Evolutionary conservation across 2,329 filamentous ascomycete species (phyloP).

Genomic region (Thelonectria rubi): DNA sequence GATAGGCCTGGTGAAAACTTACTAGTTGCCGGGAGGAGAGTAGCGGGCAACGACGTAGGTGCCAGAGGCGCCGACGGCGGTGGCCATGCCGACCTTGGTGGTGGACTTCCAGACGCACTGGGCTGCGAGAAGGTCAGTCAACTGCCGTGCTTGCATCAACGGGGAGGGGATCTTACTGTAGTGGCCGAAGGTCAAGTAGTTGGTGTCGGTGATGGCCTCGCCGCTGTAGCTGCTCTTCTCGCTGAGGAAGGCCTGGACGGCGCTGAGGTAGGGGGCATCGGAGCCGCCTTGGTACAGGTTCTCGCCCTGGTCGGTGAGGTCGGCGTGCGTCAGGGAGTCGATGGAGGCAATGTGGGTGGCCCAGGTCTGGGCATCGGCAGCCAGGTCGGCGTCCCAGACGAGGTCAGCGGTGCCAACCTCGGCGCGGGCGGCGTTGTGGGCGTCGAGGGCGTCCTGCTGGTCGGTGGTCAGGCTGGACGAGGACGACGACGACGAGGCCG

Average conservation of each 20-base stretch:
- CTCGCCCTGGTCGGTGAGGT: conserved; percentile 33
- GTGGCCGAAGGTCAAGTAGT: conserved; percentile 39
- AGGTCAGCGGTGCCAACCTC: conserved; percentile 33
- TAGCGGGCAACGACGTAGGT: conserved; percentile 40
- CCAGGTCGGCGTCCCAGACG: conserved; percentile 36
- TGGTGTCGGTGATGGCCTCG: conserved; percentile 30
- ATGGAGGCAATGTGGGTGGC: conserved; percentile 34
- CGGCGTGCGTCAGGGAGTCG: conserved; percentile 35
- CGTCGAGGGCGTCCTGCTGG: conserved; percentile 37
- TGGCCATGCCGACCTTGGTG: conserved; percentile 40
- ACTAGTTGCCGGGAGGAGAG: conserved; percentile 40
- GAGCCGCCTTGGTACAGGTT: conserved; percentile 36
- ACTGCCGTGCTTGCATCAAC: too few species aligned
- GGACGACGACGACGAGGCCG: conserved; percentile 17
- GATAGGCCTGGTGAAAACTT: conserved; percentile 18
- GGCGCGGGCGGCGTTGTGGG: conserved; percentile 39
- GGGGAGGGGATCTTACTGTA: conserved; percentile 33
- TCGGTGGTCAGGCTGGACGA: conserved; percentile 30
- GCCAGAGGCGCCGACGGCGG: conserved; percentile 28
- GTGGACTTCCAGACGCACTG: conserved; percentile 39
- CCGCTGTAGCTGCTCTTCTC: conserved; percentile 40
- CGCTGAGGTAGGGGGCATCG: conserved; percentile 29
- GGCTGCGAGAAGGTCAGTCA: conserved; percentile 16
- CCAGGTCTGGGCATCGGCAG: conserved; percentile 37
- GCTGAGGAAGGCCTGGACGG: conserved; percentile 33